phyloP scores from a whole-genome alignment of 2,329 filamentous ascomycete species.

The Metarhizium guizhouense region DNA sequence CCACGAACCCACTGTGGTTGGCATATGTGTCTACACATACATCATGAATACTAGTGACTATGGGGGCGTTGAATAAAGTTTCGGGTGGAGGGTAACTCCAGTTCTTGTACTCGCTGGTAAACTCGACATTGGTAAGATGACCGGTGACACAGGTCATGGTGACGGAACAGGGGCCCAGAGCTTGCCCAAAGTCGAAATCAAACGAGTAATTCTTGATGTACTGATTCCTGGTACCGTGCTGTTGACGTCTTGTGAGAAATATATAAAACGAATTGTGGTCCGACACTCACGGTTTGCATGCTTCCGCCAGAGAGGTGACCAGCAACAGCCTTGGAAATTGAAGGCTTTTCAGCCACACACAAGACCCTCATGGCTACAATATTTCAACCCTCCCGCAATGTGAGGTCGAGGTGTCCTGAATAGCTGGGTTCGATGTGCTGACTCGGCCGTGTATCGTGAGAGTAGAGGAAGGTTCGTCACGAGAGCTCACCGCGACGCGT shows the following conservation, averaged over 20 bases:
- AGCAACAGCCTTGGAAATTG: slow-evolving; percentile 90
- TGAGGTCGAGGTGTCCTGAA: background rate
- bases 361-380: slow-evolving; percentile 36
- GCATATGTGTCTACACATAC: slow-evolving; percentile 31
- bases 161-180: slow-evolving; percentile 75
- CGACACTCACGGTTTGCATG: slow-evolving; percentile 53
- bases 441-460: background rate
- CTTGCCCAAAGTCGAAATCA: slow-evolving; percentile 71
- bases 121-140: slow-evolving; percentile 76
- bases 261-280: background rate
- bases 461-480: background rate
- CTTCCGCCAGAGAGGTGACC: slow-evolving; percentile 75
- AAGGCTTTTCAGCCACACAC: slow-evolving; percentile 63
- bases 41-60: slow-evolving; percentile 57
- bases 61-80: slow-evolving; percentile 71
- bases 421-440: background rate
- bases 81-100: slow-evolving; percentile 78
- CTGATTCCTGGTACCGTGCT: slow-evolving; percentile 61
- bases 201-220: slow-evolving; percentile 96
- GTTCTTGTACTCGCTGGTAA: slow-evolving; percentile 61
- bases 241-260: slow-evolving; percentile 13
- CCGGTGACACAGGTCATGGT: slow-evolving; percentile 92
- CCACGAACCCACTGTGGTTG: background rate
- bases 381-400: background rate
- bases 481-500: background rate